A percentile compares a stretch with the other conserved stretches of the same genome.
These are phyloP conservation scores for Galerina sulciceps DNA, from an alignment of 768 basidiomycete species.

Conservation along the genomic window DNA sequence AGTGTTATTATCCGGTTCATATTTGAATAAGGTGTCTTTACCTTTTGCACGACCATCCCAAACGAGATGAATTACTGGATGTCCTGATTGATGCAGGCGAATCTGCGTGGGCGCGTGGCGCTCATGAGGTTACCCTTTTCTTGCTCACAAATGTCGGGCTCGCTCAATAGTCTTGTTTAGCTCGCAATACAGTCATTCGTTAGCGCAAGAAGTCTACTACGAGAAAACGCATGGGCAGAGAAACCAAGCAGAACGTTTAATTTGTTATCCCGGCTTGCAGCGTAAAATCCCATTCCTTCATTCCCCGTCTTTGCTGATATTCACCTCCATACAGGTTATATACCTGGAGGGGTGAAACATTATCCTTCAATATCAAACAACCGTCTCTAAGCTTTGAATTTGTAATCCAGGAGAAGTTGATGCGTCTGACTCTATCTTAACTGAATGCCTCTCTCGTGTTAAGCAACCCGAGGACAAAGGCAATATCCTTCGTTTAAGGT, in stretches of 20 bases:
- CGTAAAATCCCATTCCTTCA: conserved; percentile 44
- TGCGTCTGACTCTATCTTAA: conserved; percentile 54
- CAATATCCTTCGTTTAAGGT: conserved; percentile 59
- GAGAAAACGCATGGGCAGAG: conserved; percentile 55
- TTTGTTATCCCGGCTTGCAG: conserved; percentile 60
- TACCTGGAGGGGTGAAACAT: conserved; percentile 65
- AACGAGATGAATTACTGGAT: conserved; percentile 62
- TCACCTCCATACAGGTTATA: conserved; percentile 43
- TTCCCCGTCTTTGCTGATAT: background rate
- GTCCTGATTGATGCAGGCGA: conserved; percentile 72
- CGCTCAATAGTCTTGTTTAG: conserved; percentile 31
- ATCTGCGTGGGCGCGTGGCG: conserved; percentile 72
- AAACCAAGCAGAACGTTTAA: conserved; percentile 53
- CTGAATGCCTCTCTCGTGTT: conserved; percentile 55
- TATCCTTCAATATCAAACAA: no score
- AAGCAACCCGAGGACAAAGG: conserved; percentile 58
- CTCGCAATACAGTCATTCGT: conserved; percentile 65
- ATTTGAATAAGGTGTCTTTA: conserved; percentile 55
- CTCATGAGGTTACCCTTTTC: conserved; percentile 55
- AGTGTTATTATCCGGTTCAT: background rate
- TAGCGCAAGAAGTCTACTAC: conserved; percentile 60
- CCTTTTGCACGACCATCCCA: conserved; percentile 62
- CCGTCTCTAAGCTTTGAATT: background rate
- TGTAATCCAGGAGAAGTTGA: conserved; percentile 52
- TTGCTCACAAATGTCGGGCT: background rate